phyloP scores from a whole-genome alignment of 768 basidiomycete genomes.

The Galerina marginata region DNA sequence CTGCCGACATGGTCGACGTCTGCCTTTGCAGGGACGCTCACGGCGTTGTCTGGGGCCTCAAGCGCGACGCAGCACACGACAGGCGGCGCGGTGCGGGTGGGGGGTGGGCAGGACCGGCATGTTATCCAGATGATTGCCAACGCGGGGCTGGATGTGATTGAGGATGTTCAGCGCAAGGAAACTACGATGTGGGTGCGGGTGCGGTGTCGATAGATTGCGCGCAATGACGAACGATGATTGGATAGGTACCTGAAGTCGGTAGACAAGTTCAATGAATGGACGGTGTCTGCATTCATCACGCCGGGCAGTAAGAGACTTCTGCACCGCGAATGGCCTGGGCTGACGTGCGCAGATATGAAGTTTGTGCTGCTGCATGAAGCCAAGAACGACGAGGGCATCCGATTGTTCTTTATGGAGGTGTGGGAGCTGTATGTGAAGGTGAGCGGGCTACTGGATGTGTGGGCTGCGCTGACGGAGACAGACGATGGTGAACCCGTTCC shows the following conservation, averaged over 20 bases:
- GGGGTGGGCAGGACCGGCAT: constrained; percentile 86
- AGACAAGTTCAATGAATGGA: constrained; percentile 99
- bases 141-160: constrained; percentile 92
- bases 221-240: constrained; percentile 19
- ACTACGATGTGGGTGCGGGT: constrained; percentile 79
- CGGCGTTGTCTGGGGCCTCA: constrained; percentile 85
- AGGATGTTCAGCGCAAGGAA: constrained; percentile 89
- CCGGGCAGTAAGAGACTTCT: constrained; percentile 78
- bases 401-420: constrained; percentile 89
- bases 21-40: constrained; percentile 88
- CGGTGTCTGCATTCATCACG: constrained; percentile 93
- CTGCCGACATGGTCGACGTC: constrained; percentile 91
- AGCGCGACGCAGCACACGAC: constrained; percentile 72
- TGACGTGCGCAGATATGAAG: constrained; percentile 78
- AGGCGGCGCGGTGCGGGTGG: constrained; percentile 70
- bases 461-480: constrained; percentile 35
- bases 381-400: constrained; percentile 97
- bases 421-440: constrained; percentile 99
- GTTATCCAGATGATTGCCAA: constrained; percentile 99
- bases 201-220: constrained; percentile 16
- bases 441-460: constrained; percentile 1
- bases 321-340: constrained; percentile 6
- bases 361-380: constrained; percentile 92
- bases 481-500: constrained; percentile 95
- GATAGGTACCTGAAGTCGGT: constrained; percentile 92